phyloP scores from a whole-genome alignment of 768 basidiomycete genomes.

The Termitomyces sp. region DNA sequence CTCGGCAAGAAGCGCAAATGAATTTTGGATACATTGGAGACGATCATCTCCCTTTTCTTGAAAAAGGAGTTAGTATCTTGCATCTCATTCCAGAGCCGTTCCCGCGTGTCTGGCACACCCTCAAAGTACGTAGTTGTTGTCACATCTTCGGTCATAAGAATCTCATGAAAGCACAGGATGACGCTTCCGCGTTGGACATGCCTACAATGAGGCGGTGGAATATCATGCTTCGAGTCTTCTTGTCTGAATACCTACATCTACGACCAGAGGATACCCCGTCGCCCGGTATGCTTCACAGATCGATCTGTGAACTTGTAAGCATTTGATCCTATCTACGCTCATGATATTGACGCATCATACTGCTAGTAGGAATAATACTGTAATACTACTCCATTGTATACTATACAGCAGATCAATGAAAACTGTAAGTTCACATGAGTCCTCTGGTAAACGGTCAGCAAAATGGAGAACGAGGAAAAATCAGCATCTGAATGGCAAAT shows the following conservation, averaged over 20 bases:
- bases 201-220: slow-evolving; percentile 89
- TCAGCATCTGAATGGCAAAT: background rate
- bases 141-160: background rate
- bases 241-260: slow-evolving; percentile 83
- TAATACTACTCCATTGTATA: slow-evolving; percentile 2
- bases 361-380: slow-evolving; percentile 16
- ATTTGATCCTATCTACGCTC: background rate
- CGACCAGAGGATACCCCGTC: slow-evolving; percentile 38
- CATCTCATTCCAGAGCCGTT: slow-evolving; percentile 91
- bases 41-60: slow-evolving; percentile 90
- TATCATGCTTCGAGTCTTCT: slow-evolving; percentile 79
- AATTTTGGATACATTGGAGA: slow-evolving; percentile 71
- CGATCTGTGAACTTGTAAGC: slow-evolving; percentile 44
- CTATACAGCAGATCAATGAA: background rate
- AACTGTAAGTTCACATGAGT: background rate
- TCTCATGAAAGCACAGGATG: slow-evolving; percentile 54
- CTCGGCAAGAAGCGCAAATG: slow-evolving; percentile 32
- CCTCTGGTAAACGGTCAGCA: background rate
- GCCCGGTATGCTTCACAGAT: slow-evolving; percentile 25
- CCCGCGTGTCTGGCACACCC: slow-evolving; percentile 84
- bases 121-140: slow-evolving; percentile 44
- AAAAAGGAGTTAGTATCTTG: slow-evolving; percentile 76
- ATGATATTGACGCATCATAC: background rate
- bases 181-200: slow-evolving; percentile 79
- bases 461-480: background rate